Evolutionary conservation across 306 rosid species (phyloP), one percentile per base, ranked within the genome.

Genomic region (Luffa aegyptiaca): DNA sequence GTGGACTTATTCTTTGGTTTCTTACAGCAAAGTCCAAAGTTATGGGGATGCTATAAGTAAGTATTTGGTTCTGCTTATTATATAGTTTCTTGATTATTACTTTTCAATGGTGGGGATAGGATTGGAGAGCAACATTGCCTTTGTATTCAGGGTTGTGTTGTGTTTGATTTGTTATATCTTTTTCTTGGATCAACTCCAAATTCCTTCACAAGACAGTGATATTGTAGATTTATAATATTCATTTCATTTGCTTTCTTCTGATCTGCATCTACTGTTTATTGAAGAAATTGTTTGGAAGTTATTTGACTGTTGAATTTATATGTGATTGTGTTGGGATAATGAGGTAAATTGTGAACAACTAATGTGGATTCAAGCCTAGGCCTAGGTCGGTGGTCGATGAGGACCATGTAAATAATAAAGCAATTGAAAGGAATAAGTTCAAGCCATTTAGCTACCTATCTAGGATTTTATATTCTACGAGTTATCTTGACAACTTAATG

Each of bases 101-200:
- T 72, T 72, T 12, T 48, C 59, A 72, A 6, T 72, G 77, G 12
- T 72, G 21, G 58, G 73, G 42, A 39, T 39, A 66, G 73, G 36
- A 46, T 45, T 71, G 57, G 39, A 45, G 76, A 45, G 56, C 74
- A 66, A 66, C 74, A 70, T 70, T 45, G 17, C 56, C 76, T 20
- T 70, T 70, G 56, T 70, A 20, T 68, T 44, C 17, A 1, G 53
- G 52, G 76, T 41, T 70, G 18, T 68, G 75, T 39, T 70, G 52
- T 70, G 31, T 44, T 69, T 18, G 45, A 44, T 70, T 70, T 18
- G 17, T 4, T n/a, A 45, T 44, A 44, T 71, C 18, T 71, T 20
- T 71, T 71, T 71, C 57, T 44, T 71, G 37, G 37, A n/a, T 71
- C 39, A 11, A 45, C 76, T 71, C 20, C 77, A 72, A 72, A 46